Evolutionary conservation across 192 early-diverging fungal species (phyloP).

Genomic region (Entomortierella parvispora): DNA sequence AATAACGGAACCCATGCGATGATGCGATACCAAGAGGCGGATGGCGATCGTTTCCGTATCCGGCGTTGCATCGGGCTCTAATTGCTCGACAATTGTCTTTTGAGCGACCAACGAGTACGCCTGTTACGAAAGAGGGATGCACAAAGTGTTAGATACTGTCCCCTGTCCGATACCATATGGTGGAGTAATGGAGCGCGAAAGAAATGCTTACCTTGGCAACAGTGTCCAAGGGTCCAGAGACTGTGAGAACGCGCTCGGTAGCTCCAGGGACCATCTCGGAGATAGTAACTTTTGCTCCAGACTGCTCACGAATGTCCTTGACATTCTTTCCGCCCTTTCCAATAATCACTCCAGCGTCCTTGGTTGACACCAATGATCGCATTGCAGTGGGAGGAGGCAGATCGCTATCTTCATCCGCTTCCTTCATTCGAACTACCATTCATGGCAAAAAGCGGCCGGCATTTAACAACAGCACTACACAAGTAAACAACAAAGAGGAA

Average conservation of each 20-base stretch:
- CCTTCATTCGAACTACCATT: slow-evolving; percentile 32
- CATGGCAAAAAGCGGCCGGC: too few species aligned
- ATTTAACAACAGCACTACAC: too few species aligned
- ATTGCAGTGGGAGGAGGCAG: slow-evolving; percentile 37
- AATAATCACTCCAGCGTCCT: slow-evolving; percentile 88
- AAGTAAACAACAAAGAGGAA: neutral
- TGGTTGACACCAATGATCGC: slow-evolving; percentile 67
- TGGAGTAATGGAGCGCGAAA: too few species aligned
- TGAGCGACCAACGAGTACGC: slow-evolving; percentile 82
- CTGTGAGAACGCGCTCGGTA: slow-evolving; percentile 73
- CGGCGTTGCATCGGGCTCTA: slow-evolving; percentile 51
- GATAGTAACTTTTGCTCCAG: slow-evolving; percentile 87
- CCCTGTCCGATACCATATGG: too few species aligned
- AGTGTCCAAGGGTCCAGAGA: slow-evolving; percentile 69
- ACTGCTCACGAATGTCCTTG: slow-evolving; percentile 82
- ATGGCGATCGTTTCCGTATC: slow-evolving; percentile 64
- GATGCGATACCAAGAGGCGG: slow-evolving; percentile 84
- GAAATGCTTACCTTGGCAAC: slow-evolving; percentile 67
- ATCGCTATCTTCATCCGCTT: slow-evolving; percentile 14
- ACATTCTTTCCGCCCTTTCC: slow-evolving; percentile 90
- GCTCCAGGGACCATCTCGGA: slow-evolving; percentile 86
- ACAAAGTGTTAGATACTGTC: neutral
- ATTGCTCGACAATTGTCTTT: slow-evolving; percentile 71
- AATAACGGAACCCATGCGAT: slow-evolving; percentile 89
- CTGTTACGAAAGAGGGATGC: slow-evolving; percentile 19